phyloP scores from a whole-genome alignment of 768 basidiomycete genomes.

The Neoboletus subvelutipes region DNA sequence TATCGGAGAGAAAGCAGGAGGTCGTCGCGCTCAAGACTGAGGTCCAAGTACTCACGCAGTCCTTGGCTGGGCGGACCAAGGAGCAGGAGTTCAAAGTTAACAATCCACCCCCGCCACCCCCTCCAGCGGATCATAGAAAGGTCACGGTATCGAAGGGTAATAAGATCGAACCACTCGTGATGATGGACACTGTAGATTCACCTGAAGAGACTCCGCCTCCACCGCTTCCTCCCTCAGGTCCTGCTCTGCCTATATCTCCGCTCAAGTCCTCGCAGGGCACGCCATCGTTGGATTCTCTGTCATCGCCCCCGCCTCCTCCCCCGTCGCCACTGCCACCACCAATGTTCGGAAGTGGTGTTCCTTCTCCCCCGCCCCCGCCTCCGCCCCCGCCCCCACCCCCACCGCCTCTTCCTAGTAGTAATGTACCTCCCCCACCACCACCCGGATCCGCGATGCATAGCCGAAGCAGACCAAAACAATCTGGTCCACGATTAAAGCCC shows the following conservation, averaged over 20 bases:
- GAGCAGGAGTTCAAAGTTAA: conserved; percentile 74
- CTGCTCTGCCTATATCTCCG: conserved; percentile 1
- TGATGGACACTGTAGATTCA: conserved; percentile 12
- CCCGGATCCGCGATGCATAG: conserved; percentile 33
- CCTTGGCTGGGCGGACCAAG: conserved; percentile 49
- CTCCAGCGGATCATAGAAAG: conserved; percentile 31
- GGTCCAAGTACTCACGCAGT: conserved; percentile 49
- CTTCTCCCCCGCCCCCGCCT: conserved; percentile 25
- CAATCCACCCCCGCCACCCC: conserved; percentile 64
- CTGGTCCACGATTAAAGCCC: conserved; percentile 66
- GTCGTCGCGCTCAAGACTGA: conserved; percentile 52
- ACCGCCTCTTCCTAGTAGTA: conserved; percentile 36
- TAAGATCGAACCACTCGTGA: conserved; percentile 5
- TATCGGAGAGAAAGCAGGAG: conserved; percentile 68
- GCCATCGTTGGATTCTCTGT: conserved; percentile 11
- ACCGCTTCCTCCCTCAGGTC: conserved; percentile 17
- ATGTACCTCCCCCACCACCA: conserved; percentile 25
- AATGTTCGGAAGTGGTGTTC: background rate
- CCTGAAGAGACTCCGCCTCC: conserved; percentile 16
- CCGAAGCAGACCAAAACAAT: conserved; percentile 32
- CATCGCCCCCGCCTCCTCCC: conserved; percentile 33
- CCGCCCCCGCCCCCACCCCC: too few relatives aligned
- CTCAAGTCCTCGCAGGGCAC: conserved; percentile 30
- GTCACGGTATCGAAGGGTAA: conserved; percentile 6
- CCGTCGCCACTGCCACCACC: conserved; percentile 43